phyloP scores from a whole-genome alignment of 148 eudicot genomes.

The Diospyros kaki region DNA sequence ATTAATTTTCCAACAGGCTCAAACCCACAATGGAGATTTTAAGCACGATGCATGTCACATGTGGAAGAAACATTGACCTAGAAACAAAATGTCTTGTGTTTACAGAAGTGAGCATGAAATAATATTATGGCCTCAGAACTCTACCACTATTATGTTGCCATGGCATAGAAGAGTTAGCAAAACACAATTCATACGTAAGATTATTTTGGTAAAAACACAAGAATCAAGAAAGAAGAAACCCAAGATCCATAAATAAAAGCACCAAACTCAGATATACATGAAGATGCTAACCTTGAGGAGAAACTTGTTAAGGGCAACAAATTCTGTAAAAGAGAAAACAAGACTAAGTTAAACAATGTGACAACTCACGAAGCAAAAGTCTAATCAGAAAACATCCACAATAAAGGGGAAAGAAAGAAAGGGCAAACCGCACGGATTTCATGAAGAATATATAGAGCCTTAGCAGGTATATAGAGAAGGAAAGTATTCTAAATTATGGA shows the following conservation, averaged over 20 bases:
- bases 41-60: not conserved
- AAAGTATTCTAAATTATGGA: not conserved
- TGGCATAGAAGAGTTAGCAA: not conserved
- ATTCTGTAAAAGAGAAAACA: constrained; percentile 48
- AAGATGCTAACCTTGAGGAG: constrained; percentile 70
- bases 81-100: no score
- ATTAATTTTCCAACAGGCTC: not conserved
- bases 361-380: not conserved
- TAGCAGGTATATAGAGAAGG: not conserved
- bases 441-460: not conserved
- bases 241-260: not conserved
- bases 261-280: constrained; percentile 1
- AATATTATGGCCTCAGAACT: not conserved
- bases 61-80: not conserved
- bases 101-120: not conserved
- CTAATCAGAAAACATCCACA: no score
- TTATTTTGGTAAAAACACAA: not conserved
- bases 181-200: not conserved
- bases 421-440: not conserved
- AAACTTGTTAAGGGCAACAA: constrained; percentile 76
- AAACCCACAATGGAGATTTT: not conserved
- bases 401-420: constrained; percentile 8
- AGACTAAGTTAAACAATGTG: constrained; percentile 6
- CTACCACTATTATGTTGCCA: not conserved
- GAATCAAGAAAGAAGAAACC: not conserved